Percentiles rank a stretch among this genome's conserved stretches.
phyloP scores from a whole-genome alignment of 2,329 filamentous ascomycete species.

The Tolypocladium ophioglossoides region DNA sequence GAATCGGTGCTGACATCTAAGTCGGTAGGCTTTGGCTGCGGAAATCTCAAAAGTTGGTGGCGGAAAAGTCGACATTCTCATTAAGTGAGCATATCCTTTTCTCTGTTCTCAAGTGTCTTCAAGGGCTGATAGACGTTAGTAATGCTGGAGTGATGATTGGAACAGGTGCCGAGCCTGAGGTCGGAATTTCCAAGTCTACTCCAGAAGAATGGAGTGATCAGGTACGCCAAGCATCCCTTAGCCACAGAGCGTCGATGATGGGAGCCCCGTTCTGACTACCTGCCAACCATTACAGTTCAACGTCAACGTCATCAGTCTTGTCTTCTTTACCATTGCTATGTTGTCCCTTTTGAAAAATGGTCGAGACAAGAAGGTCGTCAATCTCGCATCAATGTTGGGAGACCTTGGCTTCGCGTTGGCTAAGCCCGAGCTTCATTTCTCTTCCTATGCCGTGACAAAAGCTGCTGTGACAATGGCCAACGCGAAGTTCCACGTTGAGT shows the following conservation, averaged over 20 bases:
- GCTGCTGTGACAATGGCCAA: background rate
- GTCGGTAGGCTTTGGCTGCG: background rate
- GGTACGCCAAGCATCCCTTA: background rate
- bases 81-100: background rate
- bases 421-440: background rate
- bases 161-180: background rate
- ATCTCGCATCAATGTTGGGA: background rate
- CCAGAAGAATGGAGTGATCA: background rate
- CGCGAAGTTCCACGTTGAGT: background rate
- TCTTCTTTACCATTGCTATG: background rate
- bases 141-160: background rate
- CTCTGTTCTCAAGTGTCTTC: background rate
- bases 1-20: no score
- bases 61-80: background rate
- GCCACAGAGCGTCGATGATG: background rate
- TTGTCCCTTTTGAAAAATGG: background rate
- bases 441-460: background rate
- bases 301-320: background rate
- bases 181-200: background rate
- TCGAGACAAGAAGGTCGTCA: background rate
- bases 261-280: background rate
- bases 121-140: background rate
- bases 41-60: background rate
- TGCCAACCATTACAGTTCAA: background rate
- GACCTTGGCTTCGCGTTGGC: background rate